Percentiles rank a stretch among this genome's conserved stretches.
phyloP scores from a whole-genome alignment of 192 early-diverging fungal genomes.

The Coemansia biformis region DNA sequence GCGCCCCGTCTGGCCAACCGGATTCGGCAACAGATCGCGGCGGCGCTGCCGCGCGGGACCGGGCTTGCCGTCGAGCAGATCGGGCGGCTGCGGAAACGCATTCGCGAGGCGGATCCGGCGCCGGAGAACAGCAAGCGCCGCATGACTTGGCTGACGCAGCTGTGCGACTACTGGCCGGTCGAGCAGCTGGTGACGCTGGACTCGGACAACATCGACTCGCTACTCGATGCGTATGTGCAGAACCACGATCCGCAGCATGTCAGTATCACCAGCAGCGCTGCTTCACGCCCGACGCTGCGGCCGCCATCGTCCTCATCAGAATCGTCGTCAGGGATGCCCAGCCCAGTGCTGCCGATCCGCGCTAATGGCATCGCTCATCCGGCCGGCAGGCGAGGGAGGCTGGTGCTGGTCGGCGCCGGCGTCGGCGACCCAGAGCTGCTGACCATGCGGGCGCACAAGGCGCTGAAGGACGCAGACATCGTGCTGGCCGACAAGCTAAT shows the following conservation, averaged over 20 bases:
- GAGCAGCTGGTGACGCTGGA: conserved; percentile 66
- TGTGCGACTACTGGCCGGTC: conserved; percentile 81
- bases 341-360: conserved; percentile 15
- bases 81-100: conserved; percentile 56
- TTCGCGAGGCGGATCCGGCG: conserved; percentile 59
- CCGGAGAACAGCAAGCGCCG: conserved; percentile 60
- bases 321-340: conserved; percentile 24
- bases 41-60: conserved; percentile 55
- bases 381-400: conserved; percentile 39
- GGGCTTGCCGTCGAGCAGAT: conserved; percentile 72
- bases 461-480: conserved; percentile 69
- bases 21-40: conserved; percentile 63
- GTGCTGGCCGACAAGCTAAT: conserved; percentile 79
- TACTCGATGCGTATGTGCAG: conserved; percentile 61
- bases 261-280: conserved; percentile 5
- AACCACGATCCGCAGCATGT: conserved; percentile 30
- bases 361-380: background rate
- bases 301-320: conserved; percentile 1
- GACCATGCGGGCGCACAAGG: conserved; percentile 62
- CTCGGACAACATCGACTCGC: conserved; percentile 53
- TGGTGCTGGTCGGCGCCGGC: conserved; percentile 77
- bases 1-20: conserved; percentile 84
- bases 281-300: no score
- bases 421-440: conserved; percentile 78
- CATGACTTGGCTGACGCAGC: conserved; percentile 77